These are phyloP conservation scores for Solanum rostratum DNA, from an alignment of 257 asterid species.

Conservation along the genomic window DNA sequence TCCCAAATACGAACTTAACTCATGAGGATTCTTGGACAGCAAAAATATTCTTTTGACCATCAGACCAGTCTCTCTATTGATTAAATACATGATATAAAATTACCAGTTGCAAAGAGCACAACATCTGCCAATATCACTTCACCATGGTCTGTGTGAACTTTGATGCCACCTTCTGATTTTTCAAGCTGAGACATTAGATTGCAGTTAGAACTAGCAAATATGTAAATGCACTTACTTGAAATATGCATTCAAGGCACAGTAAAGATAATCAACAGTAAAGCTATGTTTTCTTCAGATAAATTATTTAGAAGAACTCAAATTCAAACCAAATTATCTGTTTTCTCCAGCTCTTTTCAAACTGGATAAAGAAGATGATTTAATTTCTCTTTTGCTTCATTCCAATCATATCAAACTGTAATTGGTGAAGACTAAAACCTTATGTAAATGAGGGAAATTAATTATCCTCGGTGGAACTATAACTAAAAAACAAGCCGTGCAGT, in stretches of 20 bases:
- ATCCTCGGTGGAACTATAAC: not conserved
- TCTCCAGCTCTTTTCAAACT: not conserved
- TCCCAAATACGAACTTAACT: not conserved
- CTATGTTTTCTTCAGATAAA: not conserved
- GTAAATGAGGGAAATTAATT: not conserved
- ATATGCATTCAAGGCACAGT: not conserved
- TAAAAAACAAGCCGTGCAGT: not conserved
- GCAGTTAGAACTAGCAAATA: not conserved
- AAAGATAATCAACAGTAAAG: not conserved
- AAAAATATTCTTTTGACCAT: not conserved
- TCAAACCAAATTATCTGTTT: not conserved
- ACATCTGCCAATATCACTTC: conserved; percentile 82
- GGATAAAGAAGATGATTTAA: not conserved
- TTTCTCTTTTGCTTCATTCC: not conserved
- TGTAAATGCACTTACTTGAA: not conserved
- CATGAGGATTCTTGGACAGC: not conserved
- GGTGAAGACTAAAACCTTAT: not conserved
- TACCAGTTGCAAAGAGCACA: conserved; percentile 99
- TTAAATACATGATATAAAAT: conserved; percentile 1
- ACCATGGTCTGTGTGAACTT: conserved; percentile 70
- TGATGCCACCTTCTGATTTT: conserved; percentile 64
- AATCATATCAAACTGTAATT: not conserved
- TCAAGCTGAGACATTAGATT: conserved; percentile 44
- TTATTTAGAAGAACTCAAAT: not conserved
- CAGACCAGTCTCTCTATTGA: not conserved